Percentiles rank a stretch among this genome's conserved stretches.
Conservation (phyloP, 1,139 yeast genomes). For the Zygosaccharomyces pseudobailii region DNA sequence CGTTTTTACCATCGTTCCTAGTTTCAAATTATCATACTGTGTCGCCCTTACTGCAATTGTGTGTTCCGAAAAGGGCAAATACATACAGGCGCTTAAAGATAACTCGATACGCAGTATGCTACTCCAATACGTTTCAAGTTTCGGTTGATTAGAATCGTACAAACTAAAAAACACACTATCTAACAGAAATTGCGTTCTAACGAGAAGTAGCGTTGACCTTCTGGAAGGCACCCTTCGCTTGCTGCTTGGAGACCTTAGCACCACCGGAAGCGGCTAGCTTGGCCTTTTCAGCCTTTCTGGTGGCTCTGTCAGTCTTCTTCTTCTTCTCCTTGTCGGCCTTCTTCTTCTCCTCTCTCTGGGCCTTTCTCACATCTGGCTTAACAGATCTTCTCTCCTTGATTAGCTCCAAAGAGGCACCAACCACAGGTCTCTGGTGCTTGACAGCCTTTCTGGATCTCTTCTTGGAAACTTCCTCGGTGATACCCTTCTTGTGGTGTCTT, state of each 20-base stretch:
- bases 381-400: conserved; percentile 96
- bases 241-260: conserved; percentile 74
- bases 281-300: conserved; percentile 94
- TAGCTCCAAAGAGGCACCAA: conserved; percentile 97
- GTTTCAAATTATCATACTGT: not conserved
- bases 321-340: conserved; percentile 93
- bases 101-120: not conserved
- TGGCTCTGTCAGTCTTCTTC: conserved; percentile 90
- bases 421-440: conserved; percentile 98
- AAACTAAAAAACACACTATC: conserved; percentile 6
- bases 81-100: not conserved
- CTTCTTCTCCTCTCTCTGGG: conserved; percentile 89
- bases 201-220: conserved; percentile 96
- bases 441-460: conserved; percentile 97
- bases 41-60: not conserved
- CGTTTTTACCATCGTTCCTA: not conserved
- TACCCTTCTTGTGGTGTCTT: conserved; percentile 99
- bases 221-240: conserved; percentile 92
- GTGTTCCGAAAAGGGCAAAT: conserved; percentile 1
- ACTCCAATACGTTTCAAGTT: conserved; percentile 1
- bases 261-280: conserved; percentile 73
- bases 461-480: conserved; percentile 96
- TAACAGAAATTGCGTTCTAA: conserved; percentile 34
- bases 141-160: conserved; percentile 5
- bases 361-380: conserved; percentile 98